Conservation (phyloP, 805 yeast genomes). For the Blastobotrys americana region DNA sequence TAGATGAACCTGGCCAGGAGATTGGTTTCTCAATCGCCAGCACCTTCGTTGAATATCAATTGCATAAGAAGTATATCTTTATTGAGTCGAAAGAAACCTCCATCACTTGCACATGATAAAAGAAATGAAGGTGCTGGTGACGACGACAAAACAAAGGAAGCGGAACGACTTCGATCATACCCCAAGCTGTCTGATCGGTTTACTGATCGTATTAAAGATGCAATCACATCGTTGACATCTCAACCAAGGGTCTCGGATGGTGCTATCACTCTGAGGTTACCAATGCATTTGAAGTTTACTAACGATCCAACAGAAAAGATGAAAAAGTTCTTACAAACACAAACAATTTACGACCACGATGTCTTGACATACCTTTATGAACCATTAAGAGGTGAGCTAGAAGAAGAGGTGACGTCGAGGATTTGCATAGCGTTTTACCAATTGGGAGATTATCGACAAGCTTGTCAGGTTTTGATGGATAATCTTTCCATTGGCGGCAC, state of each 20-base stretch:
- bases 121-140: neutral
- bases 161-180: no score
- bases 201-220: neutral
- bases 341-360: neutral
- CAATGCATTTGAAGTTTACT: neutral
- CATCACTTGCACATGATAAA: no score
- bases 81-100: neutral
- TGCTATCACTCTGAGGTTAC: neutral
- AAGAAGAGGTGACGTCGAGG: slow-evolving; percentile 5
- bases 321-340: neutral
- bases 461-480: slow-evolving; percentile 10
- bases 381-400: slow-evolving; percentile 4
- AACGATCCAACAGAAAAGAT: neutral
- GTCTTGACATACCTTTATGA: neutral
- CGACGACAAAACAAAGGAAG: no score
- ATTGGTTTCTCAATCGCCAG: neutral
- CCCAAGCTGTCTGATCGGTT: neutral
- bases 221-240: neutral
- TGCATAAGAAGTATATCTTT: neutral
- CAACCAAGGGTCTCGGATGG: no score
- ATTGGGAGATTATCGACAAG: slow-evolving; percentile 6
- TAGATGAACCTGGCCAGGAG: neutral
- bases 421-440: slow-evolving; percentile 8
- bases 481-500: slow-evolving; percentile 15
- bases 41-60: neutral